Conservation (phyloP, 2,329 filamentous ascomycete species). For the Paecilomyces formosus region DNA sequence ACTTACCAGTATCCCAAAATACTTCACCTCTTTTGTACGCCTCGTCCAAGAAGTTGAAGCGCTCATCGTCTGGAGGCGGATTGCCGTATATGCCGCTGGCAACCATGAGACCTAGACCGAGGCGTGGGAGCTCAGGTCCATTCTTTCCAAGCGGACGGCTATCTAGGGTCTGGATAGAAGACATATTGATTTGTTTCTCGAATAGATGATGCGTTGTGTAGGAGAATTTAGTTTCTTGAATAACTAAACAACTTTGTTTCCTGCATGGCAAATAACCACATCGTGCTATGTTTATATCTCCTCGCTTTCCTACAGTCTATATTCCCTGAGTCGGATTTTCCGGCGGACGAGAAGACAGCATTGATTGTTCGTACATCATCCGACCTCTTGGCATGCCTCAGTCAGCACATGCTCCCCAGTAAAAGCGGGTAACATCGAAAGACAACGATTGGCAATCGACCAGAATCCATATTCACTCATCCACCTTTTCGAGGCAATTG, state of each 20-base stretch:
- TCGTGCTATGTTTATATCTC: not conserved
- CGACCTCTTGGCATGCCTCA: not conserved
- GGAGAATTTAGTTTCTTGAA: too few relatives aligned
- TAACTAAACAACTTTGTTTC: not conserved
- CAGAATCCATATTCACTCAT: not conserved
- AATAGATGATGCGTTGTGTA: not conserved
- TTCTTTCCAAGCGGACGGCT: constrained; percentile 9
- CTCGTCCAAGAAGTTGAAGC: constrained; percentile 35
- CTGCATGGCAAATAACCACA: not conserved
- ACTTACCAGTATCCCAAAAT: constrained; percentile 31
- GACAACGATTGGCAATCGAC: not conserved
- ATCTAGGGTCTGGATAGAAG: constrained; percentile 1
- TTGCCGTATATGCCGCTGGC: constrained; percentile 15
- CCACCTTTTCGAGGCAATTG: not conserved
- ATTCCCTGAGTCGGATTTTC: not conserved
- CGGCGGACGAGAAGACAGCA: not conserved
- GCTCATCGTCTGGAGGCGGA: constrained; percentile 29
- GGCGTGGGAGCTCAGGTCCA: constrained; percentile 10
- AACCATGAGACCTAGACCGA: constrained; percentile 9
- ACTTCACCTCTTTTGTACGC: constrained; percentile 32
- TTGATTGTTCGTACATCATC: not conserved
- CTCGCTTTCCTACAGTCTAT: not conserved
- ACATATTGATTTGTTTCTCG: not conserved
- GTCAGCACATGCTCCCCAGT: not conserved
- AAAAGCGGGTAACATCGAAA: not conserved